Evolutionary conservation across 805 yeast genomes (phyloP), one percentile per base, ranked within the genome.

Genomic region (Candida alai): DNA sequence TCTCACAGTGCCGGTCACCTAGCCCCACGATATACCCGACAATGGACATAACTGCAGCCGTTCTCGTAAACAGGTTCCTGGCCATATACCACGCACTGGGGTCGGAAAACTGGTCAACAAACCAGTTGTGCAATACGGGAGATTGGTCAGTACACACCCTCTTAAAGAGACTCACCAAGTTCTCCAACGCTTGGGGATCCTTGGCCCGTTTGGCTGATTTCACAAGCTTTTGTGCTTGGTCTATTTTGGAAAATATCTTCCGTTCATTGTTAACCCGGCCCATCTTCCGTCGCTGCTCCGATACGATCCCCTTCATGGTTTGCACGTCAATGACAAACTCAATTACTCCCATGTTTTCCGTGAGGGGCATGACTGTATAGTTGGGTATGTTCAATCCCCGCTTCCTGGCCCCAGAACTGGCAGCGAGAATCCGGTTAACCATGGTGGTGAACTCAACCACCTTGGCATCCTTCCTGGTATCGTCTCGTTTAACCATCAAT

Each of bases 1-100:
- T 93, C 51, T 93, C 99, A 46, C 96, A 84, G 54, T 93, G 99
- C 24, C 99, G 70, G 58, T 93, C 99, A 16, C 99, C 99, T 32
- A 93, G 69, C 6, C 98, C 98, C 18, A 93, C 68, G 29, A 93
- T 77, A 53, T 85, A 86, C 0, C 99, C 98, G 4, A 90, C 95
- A 68, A 93, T 87, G 0, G 97, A 88, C 98, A 94, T 93, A 0
- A 90, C 97, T 0, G 97, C 96, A 18, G 84, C 68, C 0, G 96
- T 78, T 35, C 95, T 68, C 0, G 85, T 78, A 52, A 74, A 94
- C 22, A 70, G 67, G 31, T 79, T 80, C 36, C 97, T 62, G 1
- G 90, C 84, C 27, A 71, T 70, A 41, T 86, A 84, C 98, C 98
- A 93, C 2, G 76, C 64, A 6, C 79, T 74, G 0, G 97, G 96